These are phyloP conservation scores for Tylopilus felleus DNA, from an alignment of 768 basidiomycete genomes.

Conservation along the genomic window DNA sequence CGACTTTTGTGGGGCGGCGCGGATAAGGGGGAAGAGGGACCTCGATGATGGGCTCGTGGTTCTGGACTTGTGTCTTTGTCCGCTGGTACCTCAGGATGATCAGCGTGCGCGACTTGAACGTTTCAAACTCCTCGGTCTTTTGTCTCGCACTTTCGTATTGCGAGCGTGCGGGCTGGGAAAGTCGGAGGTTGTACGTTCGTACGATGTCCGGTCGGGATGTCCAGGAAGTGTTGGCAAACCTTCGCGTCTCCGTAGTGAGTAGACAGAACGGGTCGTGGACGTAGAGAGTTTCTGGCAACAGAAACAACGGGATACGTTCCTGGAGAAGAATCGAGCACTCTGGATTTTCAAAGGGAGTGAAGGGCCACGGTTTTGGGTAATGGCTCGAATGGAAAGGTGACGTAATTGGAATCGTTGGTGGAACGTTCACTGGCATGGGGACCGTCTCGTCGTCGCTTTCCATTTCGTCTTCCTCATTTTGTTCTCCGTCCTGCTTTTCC, in stretches of 20 bases:
- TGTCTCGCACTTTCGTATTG: slow-evolving; percentile 1
- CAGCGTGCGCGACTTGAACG: slow-evolving; percentile 13
- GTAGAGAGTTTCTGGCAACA: slow-evolving; percentile 40
- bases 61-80: slow-evolving; percentile 20
- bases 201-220: slow-evolving; percentile 29
- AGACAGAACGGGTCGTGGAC: slow-evolving; percentile 44
- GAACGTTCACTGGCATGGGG: not conserved
- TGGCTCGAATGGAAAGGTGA: slow-evolving; percentile 33
- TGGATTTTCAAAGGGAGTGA: slow-evolving; percentile 36
- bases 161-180: slow-evolving; percentile 1
- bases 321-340: slow-evolving; percentile 29
- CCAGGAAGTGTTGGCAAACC: slow-evolving; percentile 22
- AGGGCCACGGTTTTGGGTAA: slow-evolving; percentile 42
- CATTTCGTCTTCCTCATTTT: too few relatives aligned
- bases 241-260: slow-evolving; percentile 18
- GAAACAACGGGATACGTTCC: slow-evolving; percentile 31
- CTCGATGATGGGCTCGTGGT: slow-evolving; percentile 27
- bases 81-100: slow-evolving; percentile 22
- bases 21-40: slow-evolving; percentile 30
- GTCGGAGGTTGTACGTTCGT: slow-evolving; percentile 30
- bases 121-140: slow-evolving; percentile 8
- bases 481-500: too few relatives aligned
- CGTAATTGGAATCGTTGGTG: slow-evolving; percentile 9
- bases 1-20: slow-evolving; percentile 2
- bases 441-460: too few relatives aligned